Evolutionary conservation across 306 rosid genomes (phyloP).

Genomic region (Citrullus amarus): DNA sequence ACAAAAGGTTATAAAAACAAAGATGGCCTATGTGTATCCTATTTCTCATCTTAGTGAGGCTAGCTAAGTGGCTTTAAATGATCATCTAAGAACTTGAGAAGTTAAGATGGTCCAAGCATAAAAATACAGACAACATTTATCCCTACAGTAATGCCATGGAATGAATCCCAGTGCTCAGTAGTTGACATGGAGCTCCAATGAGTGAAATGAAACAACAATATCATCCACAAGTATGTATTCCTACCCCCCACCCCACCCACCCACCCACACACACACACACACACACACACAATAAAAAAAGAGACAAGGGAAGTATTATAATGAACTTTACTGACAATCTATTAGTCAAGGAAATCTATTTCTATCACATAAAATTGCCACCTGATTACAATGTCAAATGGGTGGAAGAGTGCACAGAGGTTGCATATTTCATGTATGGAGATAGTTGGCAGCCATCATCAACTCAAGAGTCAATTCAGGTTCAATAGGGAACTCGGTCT

Average conservation of each 20-base stretch:
- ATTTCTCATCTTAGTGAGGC: background rate
- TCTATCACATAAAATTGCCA: background rate
- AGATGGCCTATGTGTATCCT: background rate
- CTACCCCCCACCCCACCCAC: background rate
- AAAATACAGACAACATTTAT: background rate
- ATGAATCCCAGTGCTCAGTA: background rate
- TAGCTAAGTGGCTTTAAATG: background rate
- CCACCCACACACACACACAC: too few species aligned
- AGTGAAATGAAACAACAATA: background rate
- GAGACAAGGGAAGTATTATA: background rate
- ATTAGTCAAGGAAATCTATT: background rate
- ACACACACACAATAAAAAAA: too few species aligned
- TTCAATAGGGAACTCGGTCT: constrained; percentile 81
- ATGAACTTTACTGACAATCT: background rate
- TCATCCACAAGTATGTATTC: background rate
- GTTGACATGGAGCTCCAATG: background rate
- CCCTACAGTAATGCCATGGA: background rate
- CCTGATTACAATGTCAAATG: constrained; percentile 15
- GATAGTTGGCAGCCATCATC: constrained; percentile 96
- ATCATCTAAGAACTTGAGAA: background rate
- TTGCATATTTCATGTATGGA: constrained; percentile 45
- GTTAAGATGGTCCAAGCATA: constrained; percentile 2
- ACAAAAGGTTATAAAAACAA: background rate
- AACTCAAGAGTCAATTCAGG: constrained; percentile 82
- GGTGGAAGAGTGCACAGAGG: constrained; percentile 12